Evolutionary conservation across 306 rosid genomes (phyloP).

Genomic region (Cicer bijugum): DNA sequence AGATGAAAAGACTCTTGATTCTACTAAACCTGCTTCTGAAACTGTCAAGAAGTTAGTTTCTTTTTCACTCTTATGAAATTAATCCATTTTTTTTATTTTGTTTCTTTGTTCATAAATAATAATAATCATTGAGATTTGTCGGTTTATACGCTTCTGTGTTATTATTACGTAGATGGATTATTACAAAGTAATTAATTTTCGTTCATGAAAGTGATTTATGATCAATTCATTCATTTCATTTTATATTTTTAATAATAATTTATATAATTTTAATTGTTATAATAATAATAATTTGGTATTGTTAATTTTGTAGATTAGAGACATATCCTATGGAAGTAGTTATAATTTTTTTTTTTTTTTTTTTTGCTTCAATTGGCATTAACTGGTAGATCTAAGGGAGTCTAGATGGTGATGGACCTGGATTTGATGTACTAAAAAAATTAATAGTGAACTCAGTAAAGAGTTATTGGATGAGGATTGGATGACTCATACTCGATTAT

Average conservation of each 20-base stretch:
- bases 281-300: neutral
- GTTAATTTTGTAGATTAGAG: neutral
- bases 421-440: neutral
- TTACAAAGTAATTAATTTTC: neutral
- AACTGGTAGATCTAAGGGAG: neutral
- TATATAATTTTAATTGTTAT: no score
- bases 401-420: neutral
- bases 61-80: neutral
- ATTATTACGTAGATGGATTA: no score
- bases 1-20: slow-evolving; percentile 64
- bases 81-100: neutral
- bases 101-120: neutral
- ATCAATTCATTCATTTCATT: neutral
- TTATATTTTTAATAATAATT: neutral
- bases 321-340: neutral
- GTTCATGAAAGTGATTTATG: neutral
- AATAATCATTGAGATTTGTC: neutral
- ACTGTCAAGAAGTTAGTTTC: slow-evolving; percentile 65
- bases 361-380: neutral
- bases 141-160: neutral
- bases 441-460: neutral
- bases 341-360: slow-evolving; percentile 5
- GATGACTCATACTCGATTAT: neutral
- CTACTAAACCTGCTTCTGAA: slow-evolving; percentile 60
- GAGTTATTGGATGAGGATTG: neutral